Conservation (phyloP, 2,329 filamentous ascomycete species). For the Trichoderma sp. region DNA sequence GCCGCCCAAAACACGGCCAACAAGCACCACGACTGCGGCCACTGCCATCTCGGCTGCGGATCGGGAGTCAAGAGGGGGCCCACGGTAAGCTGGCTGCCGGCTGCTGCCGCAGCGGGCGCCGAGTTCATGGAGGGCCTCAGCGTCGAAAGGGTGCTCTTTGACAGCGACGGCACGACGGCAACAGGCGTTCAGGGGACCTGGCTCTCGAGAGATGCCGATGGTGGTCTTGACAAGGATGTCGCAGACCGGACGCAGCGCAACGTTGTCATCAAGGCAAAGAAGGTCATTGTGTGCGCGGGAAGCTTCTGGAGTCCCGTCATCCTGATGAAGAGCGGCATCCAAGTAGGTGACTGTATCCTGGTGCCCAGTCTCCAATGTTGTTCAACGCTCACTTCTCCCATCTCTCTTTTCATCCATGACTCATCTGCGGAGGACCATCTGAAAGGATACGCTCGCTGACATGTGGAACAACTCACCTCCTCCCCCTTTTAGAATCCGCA, state of each 20-base stretch:
- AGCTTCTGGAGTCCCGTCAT: constrained; percentile 76
- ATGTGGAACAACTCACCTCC: neutral
- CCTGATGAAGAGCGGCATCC: constrained; percentile 75
- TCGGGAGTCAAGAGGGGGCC: constrained; percentile 78
- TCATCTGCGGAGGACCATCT: neutral
- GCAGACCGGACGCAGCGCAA: constrained; percentile 57
- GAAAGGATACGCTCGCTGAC: constrained; percentile 1
- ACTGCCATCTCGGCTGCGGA: constrained; percentile 63
- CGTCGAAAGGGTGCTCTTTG: constrained; percentile 71
- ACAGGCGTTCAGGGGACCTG: constrained; percentile 74
- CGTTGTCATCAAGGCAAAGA: constrained; percentile 75
- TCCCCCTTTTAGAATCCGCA: constrained; percentile 64
- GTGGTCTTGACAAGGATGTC: constrained; percentile 55
- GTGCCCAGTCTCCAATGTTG: neutral
- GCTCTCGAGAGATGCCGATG: constrained; percentile 68
- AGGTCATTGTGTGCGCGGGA: constrained; percentile 77
- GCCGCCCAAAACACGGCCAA: constrained; percentile 82
- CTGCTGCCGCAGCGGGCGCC: constrained; percentile 75
- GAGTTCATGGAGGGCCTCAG: constrained; percentile 82
- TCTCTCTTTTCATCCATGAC: neutral
- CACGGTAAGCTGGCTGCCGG: constrained; percentile 73
- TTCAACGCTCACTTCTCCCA: neutral
- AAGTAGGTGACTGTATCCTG: constrained; percentile 46
- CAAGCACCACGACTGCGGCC: constrained; percentile 72
- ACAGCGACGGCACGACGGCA: constrained; percentile 58